Conservation (phyloP, 116 monocot genomes). For the Posidonia oceanica region DNA sequence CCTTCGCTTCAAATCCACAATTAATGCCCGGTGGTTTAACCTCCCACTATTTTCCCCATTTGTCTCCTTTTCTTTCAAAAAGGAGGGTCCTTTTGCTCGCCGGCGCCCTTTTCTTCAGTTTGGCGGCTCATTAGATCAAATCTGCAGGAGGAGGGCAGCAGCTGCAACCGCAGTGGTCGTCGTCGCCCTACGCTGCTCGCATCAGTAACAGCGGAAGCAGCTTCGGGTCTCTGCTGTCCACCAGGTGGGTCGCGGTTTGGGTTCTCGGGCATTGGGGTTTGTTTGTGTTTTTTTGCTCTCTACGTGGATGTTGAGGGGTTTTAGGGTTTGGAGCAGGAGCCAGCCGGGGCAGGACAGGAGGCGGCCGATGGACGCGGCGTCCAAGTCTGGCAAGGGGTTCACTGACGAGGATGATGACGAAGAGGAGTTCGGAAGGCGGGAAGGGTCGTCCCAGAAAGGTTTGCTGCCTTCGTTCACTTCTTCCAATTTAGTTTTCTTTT, state of each 20-base stretch:
- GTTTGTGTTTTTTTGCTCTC: background rate
- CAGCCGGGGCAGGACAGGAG: conserved; percentile 14
- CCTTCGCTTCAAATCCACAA: no score
- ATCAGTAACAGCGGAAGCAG: conserved; percentile 4
- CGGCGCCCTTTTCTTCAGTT: background rate
- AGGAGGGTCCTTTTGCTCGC: background rate
- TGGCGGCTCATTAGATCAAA: background rate
- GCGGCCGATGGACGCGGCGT: conserved; percentile 42
- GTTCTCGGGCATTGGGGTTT: background rate
- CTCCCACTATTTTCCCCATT: no score
- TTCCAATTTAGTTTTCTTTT: background rate
- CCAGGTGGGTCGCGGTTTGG: background rate
- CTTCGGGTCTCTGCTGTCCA: background rate
- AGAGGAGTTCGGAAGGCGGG: conserved; percentile 31
- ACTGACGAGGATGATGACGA: conserved; percentile 67
- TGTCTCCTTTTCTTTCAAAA: no score
- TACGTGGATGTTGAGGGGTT: background rate
- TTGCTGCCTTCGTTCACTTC: background rate
- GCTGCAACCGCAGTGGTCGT: background rate
- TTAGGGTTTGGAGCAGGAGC: conserved; percentile 11
- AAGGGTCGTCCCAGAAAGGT: conserved; percentile 54
- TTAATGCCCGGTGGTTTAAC: no score
- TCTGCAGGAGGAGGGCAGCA: conserved; percentile 1
- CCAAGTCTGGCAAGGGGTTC: conserved; percentile 45
- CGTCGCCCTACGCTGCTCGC: background rate